phyloP scores from a whole-genome alignment of 495 filamentous ascomycete species.

The Aspergillus nidulans region DNA sequence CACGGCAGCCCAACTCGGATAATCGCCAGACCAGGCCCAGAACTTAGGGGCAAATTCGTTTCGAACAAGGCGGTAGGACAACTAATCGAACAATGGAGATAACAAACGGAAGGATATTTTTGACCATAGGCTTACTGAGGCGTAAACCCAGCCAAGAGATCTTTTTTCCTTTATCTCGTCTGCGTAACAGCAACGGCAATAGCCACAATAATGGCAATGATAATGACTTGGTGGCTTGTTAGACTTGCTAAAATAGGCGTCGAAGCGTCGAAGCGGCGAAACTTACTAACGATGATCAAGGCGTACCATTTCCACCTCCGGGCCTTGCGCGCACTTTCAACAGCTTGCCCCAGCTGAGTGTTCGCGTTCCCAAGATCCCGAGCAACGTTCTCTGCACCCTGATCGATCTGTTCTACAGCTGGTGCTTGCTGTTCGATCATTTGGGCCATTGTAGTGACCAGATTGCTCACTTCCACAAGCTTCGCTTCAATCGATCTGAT shows the following conservation, averaged over 20 bases:
- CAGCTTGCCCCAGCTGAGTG: conserved; percentile 69
- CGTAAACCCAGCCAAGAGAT: background rate
- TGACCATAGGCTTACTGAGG: background rate
- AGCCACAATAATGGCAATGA: conserved; percentile 48
- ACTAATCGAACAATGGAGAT: background rate
- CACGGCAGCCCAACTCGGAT: conserved; percentile 1
- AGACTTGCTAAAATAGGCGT: background rate
- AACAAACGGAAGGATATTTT: background rate
- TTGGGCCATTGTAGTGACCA: conserved; percentile 82
- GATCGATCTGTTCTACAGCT: conserved; percentile 70
- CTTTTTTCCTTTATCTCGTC: conserved; percentile 16
- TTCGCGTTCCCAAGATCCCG: conserved; percentile 78
- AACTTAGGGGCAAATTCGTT: conserved; percentile 2
- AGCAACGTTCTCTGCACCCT: conserved; percentile 72
- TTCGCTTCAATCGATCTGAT: conserved; percentile 88
- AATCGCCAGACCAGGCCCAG: background rate
- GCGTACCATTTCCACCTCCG: conserved; percentile 99
- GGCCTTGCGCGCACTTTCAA: conserved; percentile 70
- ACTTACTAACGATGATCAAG: conserved; percentile 75
- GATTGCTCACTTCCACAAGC: conserved; percentile 75
- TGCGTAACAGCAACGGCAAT: conserved; percentile 47
- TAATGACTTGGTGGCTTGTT: conserved; percentile 30
- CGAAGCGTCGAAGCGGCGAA: background rate
- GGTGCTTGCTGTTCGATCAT: conserved; percentile 80
- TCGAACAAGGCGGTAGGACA: background rate